Base-by-base conservation (phyloP, 805 yeast species). In the Metschnikowia vanudenii region DNA sequence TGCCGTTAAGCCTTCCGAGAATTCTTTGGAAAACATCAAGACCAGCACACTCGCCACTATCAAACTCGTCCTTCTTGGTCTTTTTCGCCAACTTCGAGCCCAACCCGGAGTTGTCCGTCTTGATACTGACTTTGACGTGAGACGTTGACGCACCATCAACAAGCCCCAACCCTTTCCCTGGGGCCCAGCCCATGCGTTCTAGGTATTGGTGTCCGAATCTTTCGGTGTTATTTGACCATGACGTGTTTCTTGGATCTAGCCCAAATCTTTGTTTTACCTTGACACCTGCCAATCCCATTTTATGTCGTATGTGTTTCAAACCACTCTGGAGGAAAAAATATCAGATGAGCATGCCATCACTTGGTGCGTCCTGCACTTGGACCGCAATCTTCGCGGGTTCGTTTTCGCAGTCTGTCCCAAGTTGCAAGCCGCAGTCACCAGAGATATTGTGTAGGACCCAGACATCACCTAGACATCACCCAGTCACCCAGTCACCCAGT, bases 1-100 rank as follows among this genome's bases (percentile, higher is more conserved):
- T 85, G 39, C 97, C 97, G 62, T 92, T 92, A 51, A 92, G 75
- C 61, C 90, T 79, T 10, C 97, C 97, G 51, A 92, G 71, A 38
- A 92, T 79, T 56, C 95, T 77, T 69, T 92, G 99, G 62, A 94
- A 92, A 3, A 85, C 96, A 64, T 94, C 98, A 35, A 92, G 74
- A 3, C 97, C 97, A 10, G 90, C 86, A 54, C 92, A 83, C 54
- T 88, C 96, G 47, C 88, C 96, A 53, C 81, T 78, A 56, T 84
- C 89, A 56, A 84, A 81, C 53, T 80, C 88, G 55, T 84, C 94
- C 37, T 71, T 77, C 55, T 79, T 78, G 35, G 72, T 74, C 45
- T 76, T 75, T 56, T 76, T 75, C 11, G 81, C 79, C 36, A 84
- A 69, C 53, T 79, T 82, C n/a, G 95, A 87, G n/a, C 99, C 99